Evolutionary conservation across 257 asterid genomes (phyloP).

Genomic region (Penstemon newberryi): DNA sequence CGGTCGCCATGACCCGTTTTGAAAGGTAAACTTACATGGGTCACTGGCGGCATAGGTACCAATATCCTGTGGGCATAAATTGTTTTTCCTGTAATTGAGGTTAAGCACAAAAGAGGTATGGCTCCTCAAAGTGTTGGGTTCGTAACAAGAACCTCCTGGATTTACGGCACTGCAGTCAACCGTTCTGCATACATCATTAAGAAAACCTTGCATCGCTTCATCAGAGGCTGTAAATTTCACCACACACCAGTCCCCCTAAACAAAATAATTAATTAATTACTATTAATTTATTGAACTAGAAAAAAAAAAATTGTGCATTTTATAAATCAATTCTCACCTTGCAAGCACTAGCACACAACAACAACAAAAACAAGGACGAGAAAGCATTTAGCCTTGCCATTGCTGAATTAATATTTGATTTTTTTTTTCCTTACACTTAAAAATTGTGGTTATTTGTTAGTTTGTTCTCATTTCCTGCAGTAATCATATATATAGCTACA

Average conservation of each 20-base stretch:
- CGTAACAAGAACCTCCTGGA: conserved; percentile 22
- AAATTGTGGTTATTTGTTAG: no score
- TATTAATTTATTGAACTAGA: background rate
- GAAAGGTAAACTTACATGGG: conserved; percentile 14
- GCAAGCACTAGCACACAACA: conserved; percentile 12
- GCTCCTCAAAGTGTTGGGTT: conserved; percentile 13
- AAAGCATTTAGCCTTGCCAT: conserved; percentile 12
- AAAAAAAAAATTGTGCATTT: background rate
- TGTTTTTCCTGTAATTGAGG: conserved; percentile 8
- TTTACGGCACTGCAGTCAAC: conserved; percentile 15
- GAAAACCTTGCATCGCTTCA: background rate
- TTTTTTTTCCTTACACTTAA: no score
- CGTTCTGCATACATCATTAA: background rate
- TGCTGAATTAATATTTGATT: background rate
- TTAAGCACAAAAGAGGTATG: conserved; percentile 20
- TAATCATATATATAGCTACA: no score
- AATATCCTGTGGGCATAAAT: conserved; percentile 6
- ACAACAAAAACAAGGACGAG: background rate
- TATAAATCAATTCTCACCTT: background rate
- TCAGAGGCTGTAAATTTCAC: conserved; percentile 5
- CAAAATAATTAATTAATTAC: background rate
- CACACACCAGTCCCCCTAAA: conserved; percentile 26
- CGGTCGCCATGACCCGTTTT: background rate
- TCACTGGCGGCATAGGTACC: background rate
- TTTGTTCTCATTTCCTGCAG: no score